Evolutionary conservation across 495 filamentous ascomycete genomes (phyloP).

Genomic region (Penicillium malachiteum): DNA sequence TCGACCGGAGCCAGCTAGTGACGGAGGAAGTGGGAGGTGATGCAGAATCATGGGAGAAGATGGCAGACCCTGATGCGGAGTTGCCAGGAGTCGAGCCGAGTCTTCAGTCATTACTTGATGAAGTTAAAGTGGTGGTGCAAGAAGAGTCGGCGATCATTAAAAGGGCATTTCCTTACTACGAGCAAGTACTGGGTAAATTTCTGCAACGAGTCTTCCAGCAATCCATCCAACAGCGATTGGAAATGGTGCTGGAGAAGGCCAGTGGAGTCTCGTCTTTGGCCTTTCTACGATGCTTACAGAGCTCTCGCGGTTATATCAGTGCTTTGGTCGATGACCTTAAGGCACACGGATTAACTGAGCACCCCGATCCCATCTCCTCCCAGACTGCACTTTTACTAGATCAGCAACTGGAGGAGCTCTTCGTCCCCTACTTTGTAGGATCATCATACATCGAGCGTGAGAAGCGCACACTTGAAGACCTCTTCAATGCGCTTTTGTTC

Average conservation of each 20-base stretch:
- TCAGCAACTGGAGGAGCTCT: constrained; percentile 94
- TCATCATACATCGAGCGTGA: constrained; percentile 96
- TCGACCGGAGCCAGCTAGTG: constrained; percentile 84
- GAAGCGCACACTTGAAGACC: constrained; percentile 81
- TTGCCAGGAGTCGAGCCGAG: constrained; percentile 88
- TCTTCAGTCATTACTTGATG: constrained; percentile 86
- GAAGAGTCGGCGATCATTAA: constrained; percentile 96
- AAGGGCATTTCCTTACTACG: constrained; percentile 91
- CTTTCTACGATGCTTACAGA: constrained; percentile 87
- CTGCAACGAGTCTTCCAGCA: constrained; percentile 96
- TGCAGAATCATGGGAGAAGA: constrained; percentile 79
- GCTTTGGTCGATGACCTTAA: constrained; percentile 89
- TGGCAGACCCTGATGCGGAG: constrained; percentile 92
- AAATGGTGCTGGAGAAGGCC: constrained; percentile 95
- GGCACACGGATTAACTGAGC: constrained; percentile 89
- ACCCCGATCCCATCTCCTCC: constrained; percentile 85
- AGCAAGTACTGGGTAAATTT: constrained; percentile 88
- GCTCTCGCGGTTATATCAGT: constrained; percentile 81
- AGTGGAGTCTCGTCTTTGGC: constrained; percentile 86
- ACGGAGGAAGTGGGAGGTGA: constrained; percentile 87
- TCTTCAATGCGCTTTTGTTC: constrained; percentile 90
- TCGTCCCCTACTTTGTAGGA: constrained; percentile 91
- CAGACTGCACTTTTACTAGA: constrained; percentile 84
- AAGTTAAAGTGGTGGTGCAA: constrained; percentile 93
- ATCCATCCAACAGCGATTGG: constrained; percentile 90